Conservation (phyloP, 805 yeast genomes). For the Cyberlindnera sargentensis region DNA sequence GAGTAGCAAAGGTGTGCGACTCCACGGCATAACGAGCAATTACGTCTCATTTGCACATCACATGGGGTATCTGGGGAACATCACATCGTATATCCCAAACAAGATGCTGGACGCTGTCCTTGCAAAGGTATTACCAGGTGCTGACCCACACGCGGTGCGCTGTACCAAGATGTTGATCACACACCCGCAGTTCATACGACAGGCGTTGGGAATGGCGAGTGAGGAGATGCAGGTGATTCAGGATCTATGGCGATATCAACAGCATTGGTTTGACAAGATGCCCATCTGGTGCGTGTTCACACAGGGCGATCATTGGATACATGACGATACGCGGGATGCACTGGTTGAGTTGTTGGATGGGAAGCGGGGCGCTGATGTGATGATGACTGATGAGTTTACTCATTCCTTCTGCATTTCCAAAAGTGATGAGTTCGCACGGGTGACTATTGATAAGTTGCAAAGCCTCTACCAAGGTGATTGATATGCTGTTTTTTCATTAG, state of each 20-base stretch:
- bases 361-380: slow-evolving; percentile 24
- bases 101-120: slow-evolving; percentile 5
- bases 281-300: slow-evolving; percentile 53
- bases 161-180: slow-evolving; percentile 38
- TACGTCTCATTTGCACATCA: slow-evolving; percentile 24
- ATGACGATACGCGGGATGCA: slow-evolving; percentile 39
- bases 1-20: slow-evolving; percentile 32
- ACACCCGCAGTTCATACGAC: slow-evolving; percentile 40
- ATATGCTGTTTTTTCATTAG: no score
- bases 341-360: slow-evolving; percentile 30
- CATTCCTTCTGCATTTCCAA: slow-evolving; percentile 60
- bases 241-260: slow-evolving; percentile 44
- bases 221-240: slow-evolving; percentile 52
- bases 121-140: slow-evolving; percentile 6
- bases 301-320: slow-evolving; percentile 60
- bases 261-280: slow-evolving; percentile 30
- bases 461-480: neutral
- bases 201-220: slow-evolving; percentile 47
- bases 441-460: slow-evolving; percentile 24
- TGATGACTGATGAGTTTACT: slow-evolving; percentile 32
- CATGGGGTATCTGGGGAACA: slow-evolving; percentile 25
- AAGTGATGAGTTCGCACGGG: slow-evolving; percentile 38
- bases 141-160: slow-evolving; percentile 8
- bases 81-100: slow-evolving; percentile 22
- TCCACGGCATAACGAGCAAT: slow-evolving; percentile 23